Evolutionary conservation across 805 yeast genomes (phyloP), one percentile per base, ranked within the genome.

Genomic region (Kazachstania kunashirensis): DNA sequence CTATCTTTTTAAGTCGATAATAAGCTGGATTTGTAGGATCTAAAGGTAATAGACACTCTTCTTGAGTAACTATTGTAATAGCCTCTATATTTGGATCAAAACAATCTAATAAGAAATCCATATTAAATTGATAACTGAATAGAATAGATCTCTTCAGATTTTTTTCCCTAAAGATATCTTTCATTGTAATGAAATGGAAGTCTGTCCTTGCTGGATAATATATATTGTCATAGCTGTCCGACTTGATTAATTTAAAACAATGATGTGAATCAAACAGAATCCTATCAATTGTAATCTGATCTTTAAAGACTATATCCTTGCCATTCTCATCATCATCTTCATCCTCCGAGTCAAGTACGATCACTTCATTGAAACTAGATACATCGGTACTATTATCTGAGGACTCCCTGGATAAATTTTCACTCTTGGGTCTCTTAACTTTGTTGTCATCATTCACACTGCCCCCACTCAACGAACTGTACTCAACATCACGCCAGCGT

Each of bases 121-220:
- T 43, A 6, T 71, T 69, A 12, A 64, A 65, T 31, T 60, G 68
- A 46, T 61, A 75, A 43, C 73, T 72, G 55, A 74, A 73, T 24
- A 74, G 66, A 39, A 59, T 64, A 0, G 71, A 59, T 32, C 55
- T 58, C 7, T 31, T 31, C 14, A 74, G 43, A 7, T 61, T 58
- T 5, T 44, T 30, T 9, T 59, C 52, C 5, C 68, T 65, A 8
- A 64, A 38, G 2, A 64, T 52, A n/a, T 58, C 59, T 1, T 43
- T 32, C 21, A 61, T 36, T 1, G 54, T 46, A 5, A 53, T 36
- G 13, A 62, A 49, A 34, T 48, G 11, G 15, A 14, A 26, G 9
- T 26, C 10, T 6, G 17, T 6, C 8, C 12, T 9, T 21, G 8
- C 11, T 6, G 13, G 18, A 13, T n/a, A 26, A n/a, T n/a, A n/a